These are phyloP conservation scores for Solanum dulcamara DNA, from an alignment of 257 asterid genomes.

Conservation along the genomic window DNA sequence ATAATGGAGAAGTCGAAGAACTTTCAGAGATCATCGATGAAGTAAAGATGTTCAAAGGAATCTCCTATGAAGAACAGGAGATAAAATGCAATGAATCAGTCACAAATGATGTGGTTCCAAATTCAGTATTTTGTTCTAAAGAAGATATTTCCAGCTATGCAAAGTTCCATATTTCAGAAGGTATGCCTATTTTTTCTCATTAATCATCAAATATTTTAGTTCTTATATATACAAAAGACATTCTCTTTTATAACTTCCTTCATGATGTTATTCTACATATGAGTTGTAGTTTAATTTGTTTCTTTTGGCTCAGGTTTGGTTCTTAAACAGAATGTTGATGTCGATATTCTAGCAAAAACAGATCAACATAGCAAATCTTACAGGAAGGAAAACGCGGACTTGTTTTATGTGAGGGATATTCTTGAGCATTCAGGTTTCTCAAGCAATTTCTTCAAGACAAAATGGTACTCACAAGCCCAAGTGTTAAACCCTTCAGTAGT, in stretches of 20 bases:
- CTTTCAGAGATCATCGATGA: background rate
- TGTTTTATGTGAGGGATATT: constrained; percentile 39
- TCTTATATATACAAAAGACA: background rate
- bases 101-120: background rate
- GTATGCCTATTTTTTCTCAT: constrained; percentile 15
- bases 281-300: background rate
- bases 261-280: background rate
- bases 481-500: constrained; percentile 38
- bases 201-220: background rate
- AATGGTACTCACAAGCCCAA: constrained; percentile 41
- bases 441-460: constrained; percentile 12
- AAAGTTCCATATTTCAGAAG: constrained; percentile 25
- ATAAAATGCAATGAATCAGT: background rate
- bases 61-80: constrained; percentile 1
- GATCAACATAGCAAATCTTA: background rate
- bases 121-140: background rate
- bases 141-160: constrained; percentile 3
- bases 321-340: background rate
- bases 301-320: background rate
- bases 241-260: background rate
- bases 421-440: constrained; percentile 54
- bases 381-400: constrained; percentile 18
- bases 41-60: background rate
- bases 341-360: background rate
- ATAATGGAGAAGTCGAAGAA: constrained; percentile 1